These are phyloP conservation scores for Colletotrichum tropicale DNA, from an alignment of 2,329 filamentous ascomycete genomes.

Conservation along the genomic window DNA sequence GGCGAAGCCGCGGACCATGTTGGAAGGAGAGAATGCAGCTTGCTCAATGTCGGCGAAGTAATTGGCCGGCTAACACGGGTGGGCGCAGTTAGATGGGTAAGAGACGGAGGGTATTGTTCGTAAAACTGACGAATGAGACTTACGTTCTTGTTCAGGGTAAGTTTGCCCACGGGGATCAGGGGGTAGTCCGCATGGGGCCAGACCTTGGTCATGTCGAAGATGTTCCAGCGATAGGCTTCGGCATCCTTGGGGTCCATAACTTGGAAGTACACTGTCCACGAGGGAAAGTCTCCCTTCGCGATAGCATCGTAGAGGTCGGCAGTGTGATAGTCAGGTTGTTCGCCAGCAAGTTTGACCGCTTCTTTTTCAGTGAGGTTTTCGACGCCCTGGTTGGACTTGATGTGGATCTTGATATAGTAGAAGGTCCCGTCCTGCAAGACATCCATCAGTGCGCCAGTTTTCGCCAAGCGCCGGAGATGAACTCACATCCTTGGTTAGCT, in stretches of 20 bases:
- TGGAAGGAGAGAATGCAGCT: constrained; percentile 54
- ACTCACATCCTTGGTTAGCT: constrained; percentile 36
- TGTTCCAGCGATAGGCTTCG: constrained; percentile 47
- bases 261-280: constrained; percentile 56
- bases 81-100: too few relatives aligned
- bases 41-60: constrained; percentile 57
- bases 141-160: constrained; percentile 55
- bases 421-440: constrained; percentile 41
- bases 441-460: neutral
- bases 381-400: constrained; percentile 47
- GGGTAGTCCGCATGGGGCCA: constrained; percentile 55
- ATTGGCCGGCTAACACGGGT: constrained; percentile 48
- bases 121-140: neutral
- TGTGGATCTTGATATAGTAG: constrained; percentile 47
- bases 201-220: constrained; percentile 61
- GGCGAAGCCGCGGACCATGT: constrained; percentile 54
- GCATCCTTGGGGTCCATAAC: constrained; percentile 54
- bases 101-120: neutral
- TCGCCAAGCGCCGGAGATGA: constrained; percentile 7
- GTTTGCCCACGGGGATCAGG: constrained; percentile 48
- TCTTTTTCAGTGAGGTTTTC: constrained; percentile 42
- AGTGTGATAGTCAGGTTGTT: constrained; percentile 54
- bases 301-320: constrained; percentile 53
- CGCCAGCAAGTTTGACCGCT: constrained; percentile 29
- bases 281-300: constrained; percentile 42